Evolutionary conservation across 257 asterid genomes (phyloP).

Genomic region (Parsonsia alboflavescens): DNA sequence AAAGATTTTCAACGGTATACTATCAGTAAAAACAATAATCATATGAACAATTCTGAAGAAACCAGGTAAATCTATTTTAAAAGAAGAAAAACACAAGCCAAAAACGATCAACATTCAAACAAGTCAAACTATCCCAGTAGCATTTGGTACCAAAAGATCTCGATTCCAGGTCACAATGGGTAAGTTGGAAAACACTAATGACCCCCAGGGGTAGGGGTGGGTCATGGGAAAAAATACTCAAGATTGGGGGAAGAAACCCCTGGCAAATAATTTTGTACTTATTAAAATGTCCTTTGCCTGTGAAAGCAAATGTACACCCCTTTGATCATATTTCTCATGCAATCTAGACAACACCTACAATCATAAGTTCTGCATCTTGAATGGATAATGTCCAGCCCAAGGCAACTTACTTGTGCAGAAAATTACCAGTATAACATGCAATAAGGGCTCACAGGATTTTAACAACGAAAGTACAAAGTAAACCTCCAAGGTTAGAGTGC

Average conservation of each 20-base stretch:
- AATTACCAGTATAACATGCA: background rate
- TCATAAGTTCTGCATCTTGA: background rate
- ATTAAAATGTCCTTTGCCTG: background rate
- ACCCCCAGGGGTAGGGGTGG: too few relatives aligned
- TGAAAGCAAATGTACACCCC: background rate
- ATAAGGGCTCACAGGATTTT: background rate
- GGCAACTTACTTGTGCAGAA: background rate
- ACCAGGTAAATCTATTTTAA: background rate
- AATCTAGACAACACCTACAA: background rate
- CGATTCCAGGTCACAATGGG: too few relatives aligned
- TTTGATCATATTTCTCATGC: background rate
- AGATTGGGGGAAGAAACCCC: background rate
- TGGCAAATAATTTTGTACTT: background rate
- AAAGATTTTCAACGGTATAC: background rate
- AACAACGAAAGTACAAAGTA: background rate
- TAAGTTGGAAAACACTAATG: too few relatives aligned
- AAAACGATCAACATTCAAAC: background rate
- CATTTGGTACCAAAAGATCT: too few relatives aligned
- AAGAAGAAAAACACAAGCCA: background rate
- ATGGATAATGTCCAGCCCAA: background rate
- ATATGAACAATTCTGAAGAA: background rate
- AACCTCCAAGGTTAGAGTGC: background rate
- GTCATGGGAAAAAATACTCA: background rate
- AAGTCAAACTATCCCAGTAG: background rate
- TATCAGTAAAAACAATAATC: background rate